Percentiles rank a stretch among this genome's conserved stretches.
These are phyloP conservation scores for Vitis riparia DNA, from an alignment of 164 flowering plant species.

Conservation along the genomic window DNA sequence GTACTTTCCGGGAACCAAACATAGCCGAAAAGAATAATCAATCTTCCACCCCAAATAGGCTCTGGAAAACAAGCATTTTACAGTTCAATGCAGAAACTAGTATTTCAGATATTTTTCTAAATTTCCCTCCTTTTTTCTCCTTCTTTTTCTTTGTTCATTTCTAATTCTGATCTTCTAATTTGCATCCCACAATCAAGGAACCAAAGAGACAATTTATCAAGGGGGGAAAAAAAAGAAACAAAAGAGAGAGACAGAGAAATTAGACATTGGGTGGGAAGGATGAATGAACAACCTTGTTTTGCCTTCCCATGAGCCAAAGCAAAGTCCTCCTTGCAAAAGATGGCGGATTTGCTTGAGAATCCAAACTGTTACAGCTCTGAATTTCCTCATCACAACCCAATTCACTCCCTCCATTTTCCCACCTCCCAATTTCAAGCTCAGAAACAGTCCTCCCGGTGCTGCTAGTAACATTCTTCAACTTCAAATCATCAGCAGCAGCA, in stretches of 20 bases:
- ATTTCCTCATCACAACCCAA: slow-evolving; percentile 43
- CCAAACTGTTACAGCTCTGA: slow-evolving; percentile 45
- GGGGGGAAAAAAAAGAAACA: neutral
- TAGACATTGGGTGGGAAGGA: slow-evolving; percentile 44
- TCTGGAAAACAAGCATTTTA: slow-evolving; percentile 1
- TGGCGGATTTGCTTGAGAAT: slow-evolving; percentile 43
- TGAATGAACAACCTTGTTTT: slow-evolving; percentile 71
- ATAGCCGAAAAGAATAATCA: neutral
- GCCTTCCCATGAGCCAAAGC: slow-evolving; percentile 69
- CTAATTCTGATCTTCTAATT: slow-evolving; percentile 1
- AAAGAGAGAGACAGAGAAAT: slow-evolving; percentile 8
- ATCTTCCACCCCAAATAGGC: neutral
- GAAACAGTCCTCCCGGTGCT: slow-evolving; percentile 35
- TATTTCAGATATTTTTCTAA: neutral
- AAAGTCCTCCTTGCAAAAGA: slow-evolving; percentile 66
- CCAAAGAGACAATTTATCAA: neutral
- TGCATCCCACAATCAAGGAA: slow-evolving; percentile 6
- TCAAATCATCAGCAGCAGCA: slow-evolving; percentile 21
- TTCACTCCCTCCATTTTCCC: slow-evolving; percentile 41
- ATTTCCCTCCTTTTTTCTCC: neutral
- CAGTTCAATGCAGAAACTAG: neutral
- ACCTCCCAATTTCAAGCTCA: slow-evolving; percentile 38
- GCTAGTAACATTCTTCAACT: slow-evolving; percentile 25
- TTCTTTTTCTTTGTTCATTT: neutral
- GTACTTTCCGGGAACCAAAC: no score